Percentiles rank a stretch among this genome's conserved stretches.
phyloP scores from a whole-genome alignment of 768 basidiomycete species.

The Nevesoporus exiguus region DNA sequence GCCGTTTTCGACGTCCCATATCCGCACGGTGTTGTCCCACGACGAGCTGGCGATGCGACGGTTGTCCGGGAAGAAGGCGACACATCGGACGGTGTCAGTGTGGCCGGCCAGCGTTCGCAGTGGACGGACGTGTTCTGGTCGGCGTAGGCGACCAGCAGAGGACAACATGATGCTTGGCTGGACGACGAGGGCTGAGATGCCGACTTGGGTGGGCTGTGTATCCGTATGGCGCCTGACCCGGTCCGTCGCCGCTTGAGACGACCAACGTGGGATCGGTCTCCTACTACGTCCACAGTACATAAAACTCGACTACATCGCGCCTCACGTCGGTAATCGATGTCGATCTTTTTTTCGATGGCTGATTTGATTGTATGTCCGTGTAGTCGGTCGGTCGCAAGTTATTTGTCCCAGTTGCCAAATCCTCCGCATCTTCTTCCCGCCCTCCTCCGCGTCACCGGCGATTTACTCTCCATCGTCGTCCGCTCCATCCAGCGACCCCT shows the following conservation, averaged over 20 bases:
- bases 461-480: too few species aligned
- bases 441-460: too few species aligned
- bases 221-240: too few species aligned
- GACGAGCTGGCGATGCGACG: constrained; percentile 24
- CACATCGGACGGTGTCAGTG: constrained; percentile 23
- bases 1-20: constrained; percentile 27
- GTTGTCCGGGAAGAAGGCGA: constrained; percentile 30
- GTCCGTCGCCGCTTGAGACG: too few species aligned
- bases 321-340: too few species aligned
- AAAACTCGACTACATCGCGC: too few species aligned
- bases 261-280: neutral
- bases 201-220: neutral
- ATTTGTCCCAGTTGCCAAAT: neutral
- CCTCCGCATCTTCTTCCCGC: too few species aligned
- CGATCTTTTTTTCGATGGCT: too few species aligned
- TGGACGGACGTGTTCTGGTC: constrained; percentile 26
- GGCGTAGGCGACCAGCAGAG: constrained; percentile 17
- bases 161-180: constrained; percentile 15
- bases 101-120: constrained; percentile 32
- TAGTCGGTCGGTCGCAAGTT: neutral
- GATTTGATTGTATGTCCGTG: too few species aligned
- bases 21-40: constrained; percentile 25
- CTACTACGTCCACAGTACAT: neutral
- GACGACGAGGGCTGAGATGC: neutral
- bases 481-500: too few species aligned